These are phyloP conservation scores for Cyberlindnera euphorbiae DNA, from an alignment of 805 yeast species.

Conservation along the genomic window DNA sequence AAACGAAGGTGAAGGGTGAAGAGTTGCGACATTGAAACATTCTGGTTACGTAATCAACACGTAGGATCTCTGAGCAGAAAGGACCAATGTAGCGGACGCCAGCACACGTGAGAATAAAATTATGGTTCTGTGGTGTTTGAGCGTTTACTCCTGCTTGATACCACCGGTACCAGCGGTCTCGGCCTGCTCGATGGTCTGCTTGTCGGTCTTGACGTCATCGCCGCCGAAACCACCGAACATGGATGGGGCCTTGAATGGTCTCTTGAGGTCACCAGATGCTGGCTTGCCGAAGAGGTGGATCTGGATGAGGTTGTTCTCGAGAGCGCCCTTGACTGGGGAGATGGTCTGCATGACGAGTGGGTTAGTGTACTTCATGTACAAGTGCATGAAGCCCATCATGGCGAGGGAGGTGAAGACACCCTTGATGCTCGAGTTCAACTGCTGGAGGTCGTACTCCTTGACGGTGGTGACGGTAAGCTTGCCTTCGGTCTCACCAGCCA, in stretches of 20 bases:
- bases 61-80: too few species aligned
- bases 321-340: constrained; percentile 82
- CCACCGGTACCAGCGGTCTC: constrained; percentile 87
- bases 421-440: constrained; percentile 74
- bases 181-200: constrained; percentile 78
- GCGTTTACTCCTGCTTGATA: constrained; percentile 46
- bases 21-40: too few species aligned
- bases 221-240: constrained; percentile 57
- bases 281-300: constrained; percentile 82
- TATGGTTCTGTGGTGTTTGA: too few species aligned
- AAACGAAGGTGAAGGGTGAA: too few species aligned
- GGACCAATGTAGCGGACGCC: too few species aligned
- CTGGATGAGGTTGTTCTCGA: constrained; percentile 86
- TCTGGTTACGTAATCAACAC: too few species aligned
- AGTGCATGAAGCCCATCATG: constrained; percentile 98
- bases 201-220: constrained; percentile 70
- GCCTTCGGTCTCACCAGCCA: constrained; percentile 69
- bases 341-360: constrained; percentile 94
- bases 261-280: constrained; percentile 85
- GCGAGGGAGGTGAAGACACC: constrained; percentile 84
- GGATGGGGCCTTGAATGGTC: constrained; percentile 91
- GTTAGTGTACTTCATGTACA: constrained; percentile 95
- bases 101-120: too few species aligned
- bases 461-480: constrained; percentile 85
- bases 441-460: constrained; percentile 89